Percentiles rank a stretch among this genome's conserved stretches.
Conservation (phyloP, 257 asterid genomes). For the Rehmannia glutinosa region DNA sequence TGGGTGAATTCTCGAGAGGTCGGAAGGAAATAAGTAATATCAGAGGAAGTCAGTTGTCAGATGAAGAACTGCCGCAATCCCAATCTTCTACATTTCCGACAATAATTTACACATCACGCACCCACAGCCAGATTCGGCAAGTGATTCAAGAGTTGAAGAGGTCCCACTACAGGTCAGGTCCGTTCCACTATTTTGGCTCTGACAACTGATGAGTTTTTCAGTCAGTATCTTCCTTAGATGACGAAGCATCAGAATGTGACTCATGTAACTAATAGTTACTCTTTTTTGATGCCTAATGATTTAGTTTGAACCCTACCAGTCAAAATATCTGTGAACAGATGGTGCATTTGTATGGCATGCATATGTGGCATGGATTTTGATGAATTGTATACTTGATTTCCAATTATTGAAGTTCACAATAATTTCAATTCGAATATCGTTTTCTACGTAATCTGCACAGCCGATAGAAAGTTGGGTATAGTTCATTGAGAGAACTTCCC, state of each 20-base stretch:
- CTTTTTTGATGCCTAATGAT: neutral
- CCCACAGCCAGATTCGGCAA: conserved; percentile 96
- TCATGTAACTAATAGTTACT: neutral
- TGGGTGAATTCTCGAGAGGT: conserved; percentile 72
- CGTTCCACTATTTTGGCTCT: conserved; percentile 16
- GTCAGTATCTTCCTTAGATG: neutral
- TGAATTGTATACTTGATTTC: neutral
- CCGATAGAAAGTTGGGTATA: neutral
- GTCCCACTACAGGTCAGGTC: conserved; percentile 80
- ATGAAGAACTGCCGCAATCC: conserved; percentile 41
- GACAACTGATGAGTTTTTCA: neutral
- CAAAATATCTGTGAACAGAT: neutral
- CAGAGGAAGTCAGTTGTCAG: conserved; percentile 47
- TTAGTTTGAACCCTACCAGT: neutral
- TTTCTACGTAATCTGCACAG: neutral
- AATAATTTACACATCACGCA: conserved; percentile 88
- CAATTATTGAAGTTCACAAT: neutral
- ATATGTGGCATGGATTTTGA: neutral
- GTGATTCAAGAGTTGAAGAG: conserved; percentile 92
- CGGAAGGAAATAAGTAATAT: conserved; percentile 40
- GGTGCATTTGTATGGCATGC: neutral
- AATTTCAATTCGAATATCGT: neutral
- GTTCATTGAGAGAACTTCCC: neutral
- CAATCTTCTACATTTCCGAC: conserved; percentile 54
- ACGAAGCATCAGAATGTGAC: neutral